Evolutionary conservation across 352 stramenopile genomes (phyloP), one percentile per base, ranked within the genome.

Genomic region (Globisporangium cystogenes): DNA sequence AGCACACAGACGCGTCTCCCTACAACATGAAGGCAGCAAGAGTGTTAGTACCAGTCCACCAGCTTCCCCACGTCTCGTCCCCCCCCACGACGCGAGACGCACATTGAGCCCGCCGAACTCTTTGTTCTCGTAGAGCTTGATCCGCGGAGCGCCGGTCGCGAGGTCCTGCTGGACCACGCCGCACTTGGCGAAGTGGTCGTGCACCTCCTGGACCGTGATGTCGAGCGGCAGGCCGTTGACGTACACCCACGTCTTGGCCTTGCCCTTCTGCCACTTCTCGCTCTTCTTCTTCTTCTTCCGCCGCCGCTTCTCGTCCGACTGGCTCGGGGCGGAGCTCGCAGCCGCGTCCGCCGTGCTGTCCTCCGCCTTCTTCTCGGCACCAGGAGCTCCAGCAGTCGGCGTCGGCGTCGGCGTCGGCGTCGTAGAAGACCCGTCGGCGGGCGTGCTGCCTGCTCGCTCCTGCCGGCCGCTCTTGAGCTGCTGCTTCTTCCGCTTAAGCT

Each of bases 81-180:
- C 12, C 14, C 1, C 33, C 33, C 2, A 3, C 33, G 1, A 2
- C 31, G 21, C 46, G 16, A 20, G 42, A 14, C 78, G 33, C 71
- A 93, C 83, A 43, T 99, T 99, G 12, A 97, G 63, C 4, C 79
- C 69, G 12, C 86, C 90, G 31, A 73, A 74, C 31, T 93, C 71
- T 55, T 95, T 94, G 67, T 94, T 77, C 46, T 78, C 55, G 69
- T 99, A 99, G 5, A 99, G 65, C 61, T 99, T 99, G 58, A 99
- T 96, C 49, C 96, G 96, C 10, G 94, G 95, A 50, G 93, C 74
- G 45, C 96, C 76, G 15, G 87, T 96, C 40, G 87, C 73, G 47
- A 97, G 90, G 73, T 98, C 95, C 23, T 95, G 79, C 64, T 98
- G 95, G 45, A 99, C 84, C 33, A 99, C 86, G 10, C 96, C 96